Base-by-base conservation (phyloP, 495 filamentous ascomycete species). In the Hypomontagnella monticulosa region DNA sequence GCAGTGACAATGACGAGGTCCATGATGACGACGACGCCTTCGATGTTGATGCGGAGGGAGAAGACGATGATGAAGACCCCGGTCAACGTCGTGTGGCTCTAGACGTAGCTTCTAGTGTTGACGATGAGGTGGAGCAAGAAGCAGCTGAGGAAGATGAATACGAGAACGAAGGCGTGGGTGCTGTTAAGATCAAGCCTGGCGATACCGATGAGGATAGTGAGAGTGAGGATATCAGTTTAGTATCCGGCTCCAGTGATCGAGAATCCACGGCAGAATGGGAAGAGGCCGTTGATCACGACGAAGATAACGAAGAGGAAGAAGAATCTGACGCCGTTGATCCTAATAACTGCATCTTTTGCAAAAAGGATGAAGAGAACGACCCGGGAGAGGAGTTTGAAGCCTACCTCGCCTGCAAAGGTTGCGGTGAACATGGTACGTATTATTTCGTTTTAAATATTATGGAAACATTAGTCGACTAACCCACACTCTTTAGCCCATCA, bases 361-460 rank as follows among this genome's bases (percentile, higher is more conserved):
- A 83, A 37, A 82, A 91, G 64, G 89, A 93, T 69, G 93, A 96
- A 77, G 91, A 94, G 51, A 79, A 95, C 63, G 93, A 97, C 63
- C 91, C 93, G 5, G 87, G 85, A 63, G 89, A 91, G 57, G 93
- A 97, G 60, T 97, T 90, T 74, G 95, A 98, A 77, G 83, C 90
- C 57, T 93, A 89, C 72, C 80, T 98, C 40, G 79, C 89, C 53
- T 97, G 94, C 74, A 79, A 76, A 57, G 84, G 88, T 59, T 98
- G 95, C 77, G 90, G 87, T 52, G 91, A 97, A 75, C 92, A 96
- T 80, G 90, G 94, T 98, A 78, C 75, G 92, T 89, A 5, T 23
- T 53, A 23, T 58, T 6, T 27, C 57, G n/a, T 57, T 73, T 57
- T 66, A 67, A 68, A 73, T 58, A 50, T 62, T 42, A 61, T 69